These are phyloP conservation scores for Nakazawaea peltata DNA, from an alignment of 805 yeast genomes.

Conservation along the genomic window DNA sequence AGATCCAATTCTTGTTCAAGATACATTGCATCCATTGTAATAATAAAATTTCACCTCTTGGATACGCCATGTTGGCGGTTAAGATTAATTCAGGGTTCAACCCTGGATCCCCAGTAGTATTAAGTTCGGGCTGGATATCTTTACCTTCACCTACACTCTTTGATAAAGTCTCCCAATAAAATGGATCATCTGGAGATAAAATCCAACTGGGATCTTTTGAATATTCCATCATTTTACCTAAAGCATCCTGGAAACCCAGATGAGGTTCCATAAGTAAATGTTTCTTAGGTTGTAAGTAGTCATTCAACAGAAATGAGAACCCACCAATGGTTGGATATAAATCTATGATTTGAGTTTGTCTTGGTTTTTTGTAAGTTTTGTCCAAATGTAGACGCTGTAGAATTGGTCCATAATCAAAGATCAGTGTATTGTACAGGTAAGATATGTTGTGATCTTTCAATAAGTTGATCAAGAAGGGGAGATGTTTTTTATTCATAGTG, in stretches of 20 bases:
- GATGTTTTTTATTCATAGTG: not conserved
- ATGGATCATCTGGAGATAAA: constrained; percentile 42
- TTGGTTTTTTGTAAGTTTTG: constrained; percentile 25
- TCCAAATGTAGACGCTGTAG: constrained; percentile 38
- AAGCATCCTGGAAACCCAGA: constrained; percentile 2
- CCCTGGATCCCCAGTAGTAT: not conserved
- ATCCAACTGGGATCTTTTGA: constrained; percentile 19
- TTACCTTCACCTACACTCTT: constrained; percentile 38
- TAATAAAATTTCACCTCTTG: constrained; percentile 57
- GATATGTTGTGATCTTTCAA: constrained; percentile 13
- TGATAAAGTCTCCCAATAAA: constrained; percentile 56
- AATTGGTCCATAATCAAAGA: constrained; percentile 21
- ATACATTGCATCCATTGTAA: constrained; percentile 72
- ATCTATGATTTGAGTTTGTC: constrained; percentile 46
- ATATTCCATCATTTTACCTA: constrained; percentile 2
- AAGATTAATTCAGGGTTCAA: constrained; percentile 21
- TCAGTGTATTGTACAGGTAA: constrained; percentile 14
- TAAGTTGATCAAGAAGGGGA: not conserved
- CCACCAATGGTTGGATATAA: constrained; percentile 53
- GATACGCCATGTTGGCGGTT: constrained; percentile 20
- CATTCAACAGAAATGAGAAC: constrained; percentile 55
- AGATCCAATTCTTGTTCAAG: constrained; percentile 66
- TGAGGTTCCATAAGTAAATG: constrained; percentile 59
- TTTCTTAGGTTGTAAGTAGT: constrained; percentile 49
- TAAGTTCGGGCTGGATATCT: constrained; percentile 18